A percentile compares a stretch with the other conserved stretches of the same genome.
phyloP scores from a whole-genome alignment of 1,284 basidiomycete genomes.

The Trichosporon inkin region DNA sequence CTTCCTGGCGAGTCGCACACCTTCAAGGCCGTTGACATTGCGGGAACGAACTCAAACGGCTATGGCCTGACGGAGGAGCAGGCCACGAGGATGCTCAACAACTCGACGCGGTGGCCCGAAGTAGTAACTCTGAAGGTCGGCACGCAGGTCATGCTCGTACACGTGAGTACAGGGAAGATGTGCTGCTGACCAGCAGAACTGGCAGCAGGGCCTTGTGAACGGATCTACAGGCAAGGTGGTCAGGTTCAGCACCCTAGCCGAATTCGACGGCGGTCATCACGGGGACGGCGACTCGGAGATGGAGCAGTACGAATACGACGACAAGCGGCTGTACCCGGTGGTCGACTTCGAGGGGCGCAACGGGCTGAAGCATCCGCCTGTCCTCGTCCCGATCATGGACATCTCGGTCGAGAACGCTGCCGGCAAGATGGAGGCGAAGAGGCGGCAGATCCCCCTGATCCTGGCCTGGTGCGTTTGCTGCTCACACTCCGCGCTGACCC shows the following conservation, averaged over 20 bases:
- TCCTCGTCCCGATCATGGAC: slow-evolving; percentile 4
- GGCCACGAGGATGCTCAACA: slow-evolving; percentile 30
- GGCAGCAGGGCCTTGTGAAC: slow-evolving; percentile 16
- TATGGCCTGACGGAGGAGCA: slow-evolving; percentile 16
- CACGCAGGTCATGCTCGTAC: slow-evolving; percentile 42
- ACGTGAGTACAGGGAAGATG: slow-evolving; percentile 21
- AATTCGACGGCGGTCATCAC: not conserved
- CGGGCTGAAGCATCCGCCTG: not conserved
- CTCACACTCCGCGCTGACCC: not conserved
- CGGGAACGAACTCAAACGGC: slow-evolving; percentile 27
- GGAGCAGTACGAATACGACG: not conserved
- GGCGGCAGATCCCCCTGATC: slow-evolving; percentile 17
- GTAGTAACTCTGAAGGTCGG: slow-evolving; percentile 32
- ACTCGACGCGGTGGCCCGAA: slow-evolving; percentile 32
- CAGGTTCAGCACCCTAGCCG: not conserved
- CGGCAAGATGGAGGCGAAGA: not conserved
- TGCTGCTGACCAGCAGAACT: slow-evolving; percentile 13
- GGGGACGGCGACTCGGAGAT: not conserved
- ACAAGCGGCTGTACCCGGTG: slow-evolving; percentile 27
- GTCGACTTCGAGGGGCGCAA: slow-evolving; percentile 32
- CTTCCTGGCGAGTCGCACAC: slow-evolving; percentile 17
- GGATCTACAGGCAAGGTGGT: slow-evolving; percentile 13
- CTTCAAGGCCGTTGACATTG: slow-evolving; percentile 26
- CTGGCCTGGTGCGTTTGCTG: slow-evolving; percentile 16
- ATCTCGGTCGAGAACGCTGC: slow-evolving; percentile 7